Base-by-base conservation (phyloP, 2,329 filamentous ascomycete genomes). In the Grosmannia serpens region DNA sequence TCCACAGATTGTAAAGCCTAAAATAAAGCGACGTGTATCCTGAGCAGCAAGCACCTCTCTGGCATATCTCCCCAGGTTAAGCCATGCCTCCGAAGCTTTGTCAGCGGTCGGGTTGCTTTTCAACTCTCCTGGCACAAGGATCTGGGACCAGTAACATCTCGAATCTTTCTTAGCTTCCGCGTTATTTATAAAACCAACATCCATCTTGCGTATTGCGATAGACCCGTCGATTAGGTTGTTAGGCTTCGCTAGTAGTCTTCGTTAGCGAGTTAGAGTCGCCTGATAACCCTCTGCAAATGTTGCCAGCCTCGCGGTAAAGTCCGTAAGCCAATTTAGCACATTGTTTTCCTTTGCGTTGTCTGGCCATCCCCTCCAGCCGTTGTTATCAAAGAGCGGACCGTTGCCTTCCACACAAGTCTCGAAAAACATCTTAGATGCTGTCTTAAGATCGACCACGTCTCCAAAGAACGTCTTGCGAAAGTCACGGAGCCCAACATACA, bases 331-430 rank as follows among this genome's bases (percentile, higher is more conserved):
- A 58, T 57, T 60, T 50, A 74, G 59, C n/a, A 74, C 68, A 55
- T 67, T 62, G 13, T 69, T 62, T 58, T 75, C 52, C 4, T 71
- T 70, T 22, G 68, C 67, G 51, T 68, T 63, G 59, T 60, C 53
- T 15, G 71, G 70, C 72, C 67, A 74, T 59, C 66, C 68, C 2
- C 24, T 65, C 70, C 68, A 73, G 1, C 67, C 67, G 3, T 68
- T 58, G n/a, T n/a, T n/a, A 17, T 58, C 59, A 53, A 70, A 73
- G 46, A 71, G 66, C 44, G 67, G 68, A 44, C 67, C 58, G 49
- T 51, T 60, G 41, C 69, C 69, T 64, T 70, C 58, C 3, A 50
- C 56, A 57, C 67, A 74, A 56, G 69, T 65, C 41, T 69, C 53
- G 57, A 75, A 74, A 62, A 74, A 62, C 7, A 64, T 62, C 60